These are phyloP conservation scores for Solanum hybrid DNA, from an alignment of 305 asterid genomes.

Conservation along the genomic window DNA sequence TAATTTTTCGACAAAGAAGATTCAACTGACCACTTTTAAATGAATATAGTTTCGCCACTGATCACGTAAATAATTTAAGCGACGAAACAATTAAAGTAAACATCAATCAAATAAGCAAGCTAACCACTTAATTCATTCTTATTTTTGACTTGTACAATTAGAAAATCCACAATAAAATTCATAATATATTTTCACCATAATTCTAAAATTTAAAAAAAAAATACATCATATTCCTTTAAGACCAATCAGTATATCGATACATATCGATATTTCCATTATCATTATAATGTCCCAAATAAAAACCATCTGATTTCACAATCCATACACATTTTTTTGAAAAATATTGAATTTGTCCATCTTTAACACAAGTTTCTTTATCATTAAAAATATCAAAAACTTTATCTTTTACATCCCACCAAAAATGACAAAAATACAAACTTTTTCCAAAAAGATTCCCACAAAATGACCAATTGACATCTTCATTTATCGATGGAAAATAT, in stretches of 20 bases:
- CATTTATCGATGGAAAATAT: background rate
- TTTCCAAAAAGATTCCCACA: background rate
- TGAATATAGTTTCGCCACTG: background rate
- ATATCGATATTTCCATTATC: background rate
- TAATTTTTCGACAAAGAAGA: background rate
- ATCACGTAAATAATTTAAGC: background rate
- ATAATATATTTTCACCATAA: background rate
- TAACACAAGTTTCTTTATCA: background rate
- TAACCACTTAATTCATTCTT: background rate
- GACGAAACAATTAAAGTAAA: background rate
- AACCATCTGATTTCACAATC: background rate
- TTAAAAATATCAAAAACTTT: background rate
- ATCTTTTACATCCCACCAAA: slow-evolving; percentile 3
- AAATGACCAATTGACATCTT: background rate
- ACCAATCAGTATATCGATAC: background rate
- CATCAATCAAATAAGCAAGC: background rate
- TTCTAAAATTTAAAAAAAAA: background rate
- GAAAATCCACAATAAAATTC: background rate
- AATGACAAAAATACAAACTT: slow-evolving; percentile 13
- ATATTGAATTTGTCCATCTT: background rate
- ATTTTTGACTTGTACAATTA: background rate
- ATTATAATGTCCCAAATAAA: background rate
- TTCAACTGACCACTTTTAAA: background rate
- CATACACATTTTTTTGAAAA: background rate
- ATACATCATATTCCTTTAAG: background rate